Evolutionary conservation across 768 basidiomycete genomes (phyloP), one percentile per base, ranked within the genome.

Genomic region (Naganishia randhawae): DNA sequence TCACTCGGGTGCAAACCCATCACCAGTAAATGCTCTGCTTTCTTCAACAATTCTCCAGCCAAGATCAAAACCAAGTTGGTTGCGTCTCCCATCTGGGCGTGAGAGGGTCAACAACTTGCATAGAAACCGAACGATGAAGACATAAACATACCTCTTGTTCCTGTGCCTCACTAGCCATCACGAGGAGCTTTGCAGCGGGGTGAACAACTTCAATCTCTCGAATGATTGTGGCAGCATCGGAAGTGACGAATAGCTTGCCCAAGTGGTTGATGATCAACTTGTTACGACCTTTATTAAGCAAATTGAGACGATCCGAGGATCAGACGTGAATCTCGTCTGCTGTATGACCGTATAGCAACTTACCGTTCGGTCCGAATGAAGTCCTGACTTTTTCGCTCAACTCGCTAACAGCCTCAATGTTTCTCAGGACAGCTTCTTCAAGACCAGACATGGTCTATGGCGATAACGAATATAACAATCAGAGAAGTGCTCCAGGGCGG

Each of bases 1-100:
- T 99, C 96, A 76, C 90, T 92, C 4, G 96, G 95, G 80, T 98
- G 94, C 33, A 99, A 84, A 48, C 96, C 96, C 93, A 98, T 95
- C 41, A 93, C 84, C 61, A 99, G 85, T 33, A 99, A 85, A 72
- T 89, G 85, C 77, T 97, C 96, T 0, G 95, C 89, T 73, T 89
- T 89, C 81, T 95, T 96, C 73, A 98, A 84, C 54, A 99, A 83
- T 81, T 97, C 95, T 63, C 96, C 96, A 25, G 90, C 93, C 45
- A 99, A 83, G 75, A 99, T 98, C 77, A 99, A 81, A 53, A 98
- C 94, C 75, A 89, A 84, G 80, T 98, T 99, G 54, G 96, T 97
- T 50, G 92, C 87, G 82, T 98, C 95, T 66, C 96, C 96, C 91
- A 96, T 93, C 93, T 92, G 77, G 14, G 7, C 0, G 4, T 9